Evolutionary conservation across 768 basidiomycete genomes (phyloP), one percentile per base, ranked within the genome.

Genomic region (Mrakia frigida): DNA sequence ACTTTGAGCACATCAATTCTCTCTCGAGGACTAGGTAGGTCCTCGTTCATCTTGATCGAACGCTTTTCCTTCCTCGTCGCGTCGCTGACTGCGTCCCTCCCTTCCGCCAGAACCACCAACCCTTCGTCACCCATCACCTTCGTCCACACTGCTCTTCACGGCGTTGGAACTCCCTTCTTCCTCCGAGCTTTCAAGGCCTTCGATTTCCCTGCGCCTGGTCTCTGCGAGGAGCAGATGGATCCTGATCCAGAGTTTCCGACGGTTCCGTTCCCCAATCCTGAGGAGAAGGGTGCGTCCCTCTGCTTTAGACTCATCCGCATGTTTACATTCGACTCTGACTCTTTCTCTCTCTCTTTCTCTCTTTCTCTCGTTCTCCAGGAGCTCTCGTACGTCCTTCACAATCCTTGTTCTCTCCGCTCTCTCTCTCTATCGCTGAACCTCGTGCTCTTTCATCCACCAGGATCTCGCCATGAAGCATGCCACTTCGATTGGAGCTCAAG

Each of bases 111-210:
- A 61, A 53, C 78, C 68, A 76, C 86, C 35, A 89, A 88, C 78
- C 79, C 83, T 0, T 78, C 80, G 7, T 80, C 84, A 1, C 52
- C 83, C 6, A 75, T 90, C 78, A 87, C 86, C 79, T 92, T 94
- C 79, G 90, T 92, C 28, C 92, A 93, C 81, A 95, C 94, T 0
- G 91, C 93, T 0, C 90, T 95, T 91, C 93, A 95, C 80, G 93
- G 93, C 0, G 93, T 95, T 73, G 89, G 92, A 79, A 87, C 93
- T 81, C 83, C 85, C 6, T 90, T 90, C 79, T 86, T 88, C 56
- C 83, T 82, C 11, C 82, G 85, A 70, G 90, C 88, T 0, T 90
- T 94, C 77, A 83, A 85, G 53, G 77, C 83, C 4, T 89, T 88
- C 75, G 89, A 89, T 7, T 89, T 92, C 77, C 80, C 85, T 25